phyloP scores from a whole-genome alignment of 2,329 filamentous ascomycete genomes.

The Xylaria sp. region DNA sequence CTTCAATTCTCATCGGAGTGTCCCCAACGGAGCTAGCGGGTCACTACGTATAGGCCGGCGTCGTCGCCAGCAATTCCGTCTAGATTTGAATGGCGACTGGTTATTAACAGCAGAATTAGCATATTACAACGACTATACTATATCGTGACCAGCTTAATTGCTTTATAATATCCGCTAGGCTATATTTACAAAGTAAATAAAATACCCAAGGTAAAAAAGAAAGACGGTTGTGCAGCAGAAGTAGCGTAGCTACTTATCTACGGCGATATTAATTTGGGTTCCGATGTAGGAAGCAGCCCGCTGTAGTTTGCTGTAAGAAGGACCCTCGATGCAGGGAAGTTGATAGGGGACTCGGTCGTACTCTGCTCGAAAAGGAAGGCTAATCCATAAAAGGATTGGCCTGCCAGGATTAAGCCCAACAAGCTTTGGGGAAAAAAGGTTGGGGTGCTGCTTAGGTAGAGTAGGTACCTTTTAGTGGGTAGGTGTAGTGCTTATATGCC shows the following conservation, averaged over 20 bases:
- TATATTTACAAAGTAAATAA: not conserved
- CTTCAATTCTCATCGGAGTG: constrained; percentile 34
- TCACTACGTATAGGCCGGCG: constrained; percentile 27
- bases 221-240: too few species aligned
- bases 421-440: constrained; percentile 44
- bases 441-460: too few species aligned
- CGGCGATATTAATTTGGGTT: constrained; percentile 18
- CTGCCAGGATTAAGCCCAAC: constrained; percentile 37
- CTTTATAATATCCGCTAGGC: not conserved
- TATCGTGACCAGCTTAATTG: too few species aligned
- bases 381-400: constrained; percentile 39
- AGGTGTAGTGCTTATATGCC: too few species aligned
- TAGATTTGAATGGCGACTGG: too few species aligned
- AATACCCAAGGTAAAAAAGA: not conserved
- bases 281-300: constrained; percentile 30
- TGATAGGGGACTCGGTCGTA: constrained; percentile 24
- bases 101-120: not conserved
- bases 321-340: constrained; percentile 5
- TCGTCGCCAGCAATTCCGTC: constrained; percentile 19
- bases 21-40: constrained; percentile 45
- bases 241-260: too few species aligned
- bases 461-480: too few species aligned
- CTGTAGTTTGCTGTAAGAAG: too few species aligned
- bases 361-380: constrained; percentile 21
- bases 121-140: not conserved